Evolutionary conservation across 2,329 filamentous ascomycete genomes (phyloP).

Genomic region (Penicillium occitanis): DNA sequence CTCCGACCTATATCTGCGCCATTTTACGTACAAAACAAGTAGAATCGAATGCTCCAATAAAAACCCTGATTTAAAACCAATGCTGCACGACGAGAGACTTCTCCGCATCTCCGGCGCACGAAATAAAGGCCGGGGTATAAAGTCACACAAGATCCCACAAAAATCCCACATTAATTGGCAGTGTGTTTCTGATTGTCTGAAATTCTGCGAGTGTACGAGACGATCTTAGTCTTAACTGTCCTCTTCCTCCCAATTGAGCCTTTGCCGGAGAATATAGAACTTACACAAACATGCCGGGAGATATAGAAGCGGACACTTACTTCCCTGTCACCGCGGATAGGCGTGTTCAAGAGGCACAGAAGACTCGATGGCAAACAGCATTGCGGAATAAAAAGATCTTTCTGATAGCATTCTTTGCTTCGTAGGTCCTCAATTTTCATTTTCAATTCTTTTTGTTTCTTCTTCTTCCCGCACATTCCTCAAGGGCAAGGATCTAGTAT

Average conservation of each 20-base stretch:
- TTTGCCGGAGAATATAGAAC: background rate
- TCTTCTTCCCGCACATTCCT: background rate
- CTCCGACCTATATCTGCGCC: background rate
- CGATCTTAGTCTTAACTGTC: background rate
- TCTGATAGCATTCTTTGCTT: conserved; percentile 54
- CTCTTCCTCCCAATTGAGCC: background rate
- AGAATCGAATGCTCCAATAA: background rate
- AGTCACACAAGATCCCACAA: background rate
- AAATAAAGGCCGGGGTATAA: background rate
- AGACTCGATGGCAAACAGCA: conserved; percentile 31
- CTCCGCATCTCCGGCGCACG: background rate
- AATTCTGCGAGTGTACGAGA: background rate
- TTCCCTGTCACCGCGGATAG: conserved; percentile 18
- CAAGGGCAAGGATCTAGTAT: background rate
- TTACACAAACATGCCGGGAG: background rate
- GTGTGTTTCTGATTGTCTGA: background rate
- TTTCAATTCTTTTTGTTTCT: background rate
- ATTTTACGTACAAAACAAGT: background rate
- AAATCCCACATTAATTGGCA: background rate
- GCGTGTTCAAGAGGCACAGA: conserved; percentile 26
- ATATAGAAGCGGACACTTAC: background rate
- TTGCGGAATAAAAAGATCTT: conserved; percentile 49
- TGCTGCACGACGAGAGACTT: background rate
- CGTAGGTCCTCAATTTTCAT: conserved; percentile 26
- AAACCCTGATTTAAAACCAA: background rate